phyloP scores from a whole-genome alignment of 768 basidiomycete genomes.

The Strobilomyces echinocephalus region DNA sequence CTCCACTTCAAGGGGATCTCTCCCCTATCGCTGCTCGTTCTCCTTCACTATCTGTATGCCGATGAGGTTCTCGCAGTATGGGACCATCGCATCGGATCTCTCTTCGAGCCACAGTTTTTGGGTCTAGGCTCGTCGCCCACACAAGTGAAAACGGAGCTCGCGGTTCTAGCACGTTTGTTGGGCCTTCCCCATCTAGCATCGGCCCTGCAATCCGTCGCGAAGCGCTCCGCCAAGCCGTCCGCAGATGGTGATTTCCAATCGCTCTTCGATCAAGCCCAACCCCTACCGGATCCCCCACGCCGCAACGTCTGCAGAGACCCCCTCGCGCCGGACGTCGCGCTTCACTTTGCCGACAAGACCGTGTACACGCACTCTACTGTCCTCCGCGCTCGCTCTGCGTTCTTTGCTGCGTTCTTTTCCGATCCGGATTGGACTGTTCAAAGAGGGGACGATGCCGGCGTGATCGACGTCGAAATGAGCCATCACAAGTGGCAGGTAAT shows the following conservation, averaged over 20 bases:
- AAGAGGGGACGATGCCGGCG: slow-evolving; percentile 51
- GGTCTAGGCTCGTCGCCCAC: slow-evolving; percentile 38
- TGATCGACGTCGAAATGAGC: slow-evolving; percentile 59
- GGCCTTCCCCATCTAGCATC: slow-evolving; percentile 50
- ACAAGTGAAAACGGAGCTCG: slow-evolving; percentile 61
- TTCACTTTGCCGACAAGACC: slow-evolving; percentile 63
- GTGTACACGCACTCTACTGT: slow-evolving; percentile 68
- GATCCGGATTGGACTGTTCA: slow-evolving; percentile 74
- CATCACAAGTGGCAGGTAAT: slow-evolving; percentile 74
- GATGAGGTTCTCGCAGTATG: slow-evolving; percentile 80
- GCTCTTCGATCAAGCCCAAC: slow-evolving; percentile 40
- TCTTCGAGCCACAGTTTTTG: slow-evolving; percentile 39
- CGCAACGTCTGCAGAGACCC: slow-evolving; percentile 20
- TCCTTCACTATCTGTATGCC: slow-evolving; percentile 84
- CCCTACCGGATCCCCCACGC: neutral
- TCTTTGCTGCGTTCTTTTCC: slow-evolving; percentile 82
- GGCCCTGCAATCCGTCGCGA: slow-evolving; percentile 59
- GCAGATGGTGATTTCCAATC: slow-evolving; percentile 46
- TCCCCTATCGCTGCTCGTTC: slow-evolving; percentile 63
- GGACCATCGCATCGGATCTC: slow-evolving; percentile 63
- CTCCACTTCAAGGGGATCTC: slow-evolving; percentile 50
- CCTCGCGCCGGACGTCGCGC: slow-evolving; percentile 60
- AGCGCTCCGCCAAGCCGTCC: slow-evolving; percentile 46
- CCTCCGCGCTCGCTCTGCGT: slow-evolving; percentile 76
- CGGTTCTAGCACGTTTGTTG: slow-evolving; percentile 51